Evolutionary conservation across 2,329 filamentous ascomycete genomes (phyloP), one percentile per base, ranked within the genome.

Genomic region (Hymenotorrendiella dingleyae): DNA sequence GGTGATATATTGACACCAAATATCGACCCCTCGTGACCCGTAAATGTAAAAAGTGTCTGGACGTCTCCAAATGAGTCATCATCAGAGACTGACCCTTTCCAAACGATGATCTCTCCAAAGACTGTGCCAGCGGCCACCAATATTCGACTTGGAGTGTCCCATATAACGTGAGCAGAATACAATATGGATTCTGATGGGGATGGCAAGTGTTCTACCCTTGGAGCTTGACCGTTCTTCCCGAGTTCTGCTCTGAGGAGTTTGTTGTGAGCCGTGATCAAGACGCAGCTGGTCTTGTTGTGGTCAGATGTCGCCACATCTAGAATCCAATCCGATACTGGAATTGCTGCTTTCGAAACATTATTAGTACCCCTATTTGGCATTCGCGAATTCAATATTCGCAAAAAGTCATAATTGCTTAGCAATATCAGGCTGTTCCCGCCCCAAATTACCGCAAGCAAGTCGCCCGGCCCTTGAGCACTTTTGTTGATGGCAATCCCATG

Each of bases 91-190:
- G 67, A 65, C 54, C 79, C 89, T 51, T 82, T 86, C 93, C 93
- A 97, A 12, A 94, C 76, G 27, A 96, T 72, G 6, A 98, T 85
- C 62, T 97, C 90, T 3, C 93, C 93, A 64, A 97, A 97, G 1
- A 91, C 89, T 0, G 93, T 97, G 1, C 93, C 93, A 3, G 86
- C 86, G 6, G 88, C 87, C 38, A 96, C 76, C 16, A 96, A 72
- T 34, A 94, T 69, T 39, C 71, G 69, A 33, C 70, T 68, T 5
- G 63, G 41, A 6, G 73, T 71, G 6, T 80, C 64, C 73, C 83
- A 86, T 28, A 72, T 66, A 14, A 94, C 64, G 56, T 86, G 78
- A 4, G 89, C 91, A 12, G 88, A 86, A 63, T 94, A 98, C 6
- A 98, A 72, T 42, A 94, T 89, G 2, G 89, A 91, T 32, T 86